These are phyloP conservation scores for Funneliformis caledonium DNA, from an alignment of 371 early-diverging fungal genomes.

Conservation along the genomic window DNA sequence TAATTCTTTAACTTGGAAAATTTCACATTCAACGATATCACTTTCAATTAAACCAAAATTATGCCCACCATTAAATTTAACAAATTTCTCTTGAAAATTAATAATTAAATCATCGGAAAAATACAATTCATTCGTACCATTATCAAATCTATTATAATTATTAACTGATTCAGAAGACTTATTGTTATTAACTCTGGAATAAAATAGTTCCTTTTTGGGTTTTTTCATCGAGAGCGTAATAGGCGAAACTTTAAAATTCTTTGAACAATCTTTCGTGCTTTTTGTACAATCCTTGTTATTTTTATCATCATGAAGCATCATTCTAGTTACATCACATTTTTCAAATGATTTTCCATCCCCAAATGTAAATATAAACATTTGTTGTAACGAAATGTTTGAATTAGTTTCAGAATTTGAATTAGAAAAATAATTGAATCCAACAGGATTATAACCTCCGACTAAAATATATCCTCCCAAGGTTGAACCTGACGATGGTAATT, in stretches of 20 bases:
- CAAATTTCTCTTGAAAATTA: constrained; percentile 2
- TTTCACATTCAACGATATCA: constrained; percentile 19
- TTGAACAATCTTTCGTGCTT: background rate
- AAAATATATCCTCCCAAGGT: background rate
- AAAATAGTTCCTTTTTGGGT: background rate
- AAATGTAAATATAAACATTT: constrained; percentile 23
- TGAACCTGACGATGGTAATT: background rate
- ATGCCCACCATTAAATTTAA: background rate
- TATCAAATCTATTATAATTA: background rate
- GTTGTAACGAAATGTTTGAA: background rate
- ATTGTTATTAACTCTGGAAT: background rate
- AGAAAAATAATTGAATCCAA: constrained; percentile 6
- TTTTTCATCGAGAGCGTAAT: background rate
- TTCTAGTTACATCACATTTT: background rate
- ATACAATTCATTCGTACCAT: background rate
- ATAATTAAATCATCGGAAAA: constrained; percentile 7
- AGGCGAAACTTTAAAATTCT: background rate
- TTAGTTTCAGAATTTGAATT: background rate
- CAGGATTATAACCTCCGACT: constrained; percentile 22
- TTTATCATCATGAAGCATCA: background rate
- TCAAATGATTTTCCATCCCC: constrained; percentile 24
- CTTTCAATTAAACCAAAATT: background rate
- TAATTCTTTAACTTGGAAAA: constrained; percentile 1
- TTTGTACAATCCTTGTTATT: background rate
- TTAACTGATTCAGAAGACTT: background rate